Conservation (phyloP, 169 alveolate genomes). For the Plasmodium vinckei region DNA sequence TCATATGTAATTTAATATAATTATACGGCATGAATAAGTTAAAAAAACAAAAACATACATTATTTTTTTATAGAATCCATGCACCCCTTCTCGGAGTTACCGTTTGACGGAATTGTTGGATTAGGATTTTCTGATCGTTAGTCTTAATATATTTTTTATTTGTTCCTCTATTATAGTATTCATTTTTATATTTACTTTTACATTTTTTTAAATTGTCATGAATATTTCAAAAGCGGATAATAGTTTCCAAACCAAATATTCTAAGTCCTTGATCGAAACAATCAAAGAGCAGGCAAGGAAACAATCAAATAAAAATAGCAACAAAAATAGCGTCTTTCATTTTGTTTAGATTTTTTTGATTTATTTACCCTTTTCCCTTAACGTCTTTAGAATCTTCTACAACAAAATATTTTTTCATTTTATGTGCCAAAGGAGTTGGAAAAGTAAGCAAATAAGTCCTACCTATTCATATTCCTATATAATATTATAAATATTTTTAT, state of each 20-base stretch:
- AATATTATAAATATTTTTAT: neutral
- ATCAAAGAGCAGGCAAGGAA: slow-evolving; percentile 79
- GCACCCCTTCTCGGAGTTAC: slow-evolving; percentile 91
- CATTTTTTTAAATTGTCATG: neutral
- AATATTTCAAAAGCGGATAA: slow-evolving; percentile 36
- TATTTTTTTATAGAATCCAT: slow-evolving; percentile 81
- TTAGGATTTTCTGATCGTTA: slow-evolving; percentile 92
- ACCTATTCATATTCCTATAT: neutral
- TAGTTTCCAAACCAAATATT: slow-evolving; percentile 41
- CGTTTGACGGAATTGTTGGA: slow-evolving; percentile 95
- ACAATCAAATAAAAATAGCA: neutral
- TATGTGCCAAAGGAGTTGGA: slow-evolving; percentile 76
- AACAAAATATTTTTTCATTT: slow-evolving; percentile 90
- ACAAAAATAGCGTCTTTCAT: neutral
- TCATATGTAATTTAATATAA: neutral
- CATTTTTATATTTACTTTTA: neutral
- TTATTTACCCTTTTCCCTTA: neutral
- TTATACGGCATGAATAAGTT: neutral
- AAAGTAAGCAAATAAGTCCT: neutral
- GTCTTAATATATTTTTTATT: slow-evolving; percentile 14
- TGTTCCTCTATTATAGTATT: slow-evolving; percentile 2
- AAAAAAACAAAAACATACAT: slow-evolving; percentile 4
- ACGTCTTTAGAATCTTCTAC: slow-evolving; percentile 78
- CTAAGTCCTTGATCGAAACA: slow-evolving; percentile 84
- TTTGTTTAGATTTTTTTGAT: neutral